phyloP scores from a whole-genome alignment of 768 basidiomycete species.

The Boletus subparvulus region DNA sequence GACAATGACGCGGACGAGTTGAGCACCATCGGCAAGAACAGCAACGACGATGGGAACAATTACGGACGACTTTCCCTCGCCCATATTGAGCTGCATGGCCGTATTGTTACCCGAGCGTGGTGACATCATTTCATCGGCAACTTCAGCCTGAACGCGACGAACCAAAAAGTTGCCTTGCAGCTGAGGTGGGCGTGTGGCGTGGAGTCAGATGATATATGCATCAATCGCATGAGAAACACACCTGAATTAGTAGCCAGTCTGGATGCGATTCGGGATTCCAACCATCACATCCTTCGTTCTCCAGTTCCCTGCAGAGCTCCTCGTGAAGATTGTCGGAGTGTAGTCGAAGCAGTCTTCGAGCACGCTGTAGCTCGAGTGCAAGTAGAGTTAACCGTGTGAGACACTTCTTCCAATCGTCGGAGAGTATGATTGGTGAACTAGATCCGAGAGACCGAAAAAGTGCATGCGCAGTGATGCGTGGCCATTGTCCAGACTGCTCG shows the following conservation, averaged over 20 bases:
- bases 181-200: conserved; percentile 22
- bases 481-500: conserved; percentile 36
- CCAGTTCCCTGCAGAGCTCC: conserved; percentile 32
- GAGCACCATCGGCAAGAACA: conserved; percentile 43
- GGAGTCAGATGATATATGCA: not conserved
- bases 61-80: conserved; percentile 53
- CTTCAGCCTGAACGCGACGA: conserved; percentile 41
- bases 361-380: conserved; percentile 36
- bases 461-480: conserved; percentile 31
- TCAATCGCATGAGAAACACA: conserved; percentile 6
- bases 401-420: conserved; percentile 30
- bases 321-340: conserved; percentile 22
- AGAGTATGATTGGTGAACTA: conserved; percentile 13
- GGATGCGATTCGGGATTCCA: conserved; percentile 23
- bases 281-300: conserved; percentile 24
- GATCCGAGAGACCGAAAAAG: conserved; percentile 35
- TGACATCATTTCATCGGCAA: conserved; percentile 48
- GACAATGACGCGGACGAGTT: conserved; percentile 48
- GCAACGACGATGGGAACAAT: conserved; percentile 46
- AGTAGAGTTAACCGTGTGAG: conserved; percentile 30
- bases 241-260: conserved; percentile 49
- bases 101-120: conserved; percentile 39
- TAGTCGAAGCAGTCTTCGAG: conserved; percentile 35
- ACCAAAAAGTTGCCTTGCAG: conserved; percentile 45
- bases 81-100: conserved; percentile 55